These are phyloP conservation scores for Bipolaris cookei DNA, from an alignment of 2,329 filamentous ascomycete genomes.

Conservation along the genomic window DNA sequence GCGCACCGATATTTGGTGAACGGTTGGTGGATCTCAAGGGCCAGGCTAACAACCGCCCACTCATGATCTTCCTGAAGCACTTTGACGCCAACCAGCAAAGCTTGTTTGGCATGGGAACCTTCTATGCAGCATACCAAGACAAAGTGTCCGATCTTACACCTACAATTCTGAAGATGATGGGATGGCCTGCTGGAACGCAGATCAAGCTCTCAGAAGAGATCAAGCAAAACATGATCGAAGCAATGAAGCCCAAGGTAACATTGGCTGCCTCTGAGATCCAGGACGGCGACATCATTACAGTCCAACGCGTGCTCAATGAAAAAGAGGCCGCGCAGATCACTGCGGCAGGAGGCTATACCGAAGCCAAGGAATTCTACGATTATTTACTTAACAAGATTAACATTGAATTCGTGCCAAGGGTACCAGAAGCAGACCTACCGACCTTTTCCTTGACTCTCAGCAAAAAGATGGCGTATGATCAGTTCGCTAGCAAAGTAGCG, in stretches of 20 bases:
- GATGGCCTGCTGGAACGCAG: slow-evolving; percentile 77
- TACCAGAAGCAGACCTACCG: slow-evolving; percentile 64
- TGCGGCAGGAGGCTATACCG: slow-evolving; percentile 58
- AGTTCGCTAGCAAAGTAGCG: slow-evolving; percentile 81
- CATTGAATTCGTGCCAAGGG: slow-evolving; percentile 76
- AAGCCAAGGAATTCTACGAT: slow-evolving; percentile 89
- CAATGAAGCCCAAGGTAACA: slow-evolving; percentile 87
- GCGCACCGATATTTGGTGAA: slow-evolving; percentile 74
- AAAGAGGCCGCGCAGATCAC: slow-evolving; percentile 50
- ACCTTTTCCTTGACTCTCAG: slow-evolving; percentile 80
- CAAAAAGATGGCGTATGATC: slow-evolving; percentile 88
- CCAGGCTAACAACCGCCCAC: slow-evolving; percentile 61
- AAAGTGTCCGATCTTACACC: slow-evolving; percentile 85
- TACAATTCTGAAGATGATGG: slow-evolving; percentile 80
- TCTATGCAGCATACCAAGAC: slow-evolving; percentile 86
- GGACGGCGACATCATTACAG: slow-evolving; percentile 95
- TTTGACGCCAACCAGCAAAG: slow-evolving; percentile 81
- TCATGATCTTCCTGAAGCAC: slow-evolving; percentile 90
- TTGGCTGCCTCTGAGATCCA: slow-evolving; percentile 92
- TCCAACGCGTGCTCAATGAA: slow-evolving; percentile 71
- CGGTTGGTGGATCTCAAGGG: slow-evolving; percentile 63
- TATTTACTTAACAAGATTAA: slow-evolving; percentile 84
- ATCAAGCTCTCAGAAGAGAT: slow-evolving; percentile 92
- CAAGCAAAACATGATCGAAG: slow-evolving; percentile 96
- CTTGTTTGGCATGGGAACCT: slow-evolving; percentile 76